Evolutionary conservation across 163 green algal genomes (phyloP).

Genomic region (Coccomyxa subellipsoidea): DNA sequence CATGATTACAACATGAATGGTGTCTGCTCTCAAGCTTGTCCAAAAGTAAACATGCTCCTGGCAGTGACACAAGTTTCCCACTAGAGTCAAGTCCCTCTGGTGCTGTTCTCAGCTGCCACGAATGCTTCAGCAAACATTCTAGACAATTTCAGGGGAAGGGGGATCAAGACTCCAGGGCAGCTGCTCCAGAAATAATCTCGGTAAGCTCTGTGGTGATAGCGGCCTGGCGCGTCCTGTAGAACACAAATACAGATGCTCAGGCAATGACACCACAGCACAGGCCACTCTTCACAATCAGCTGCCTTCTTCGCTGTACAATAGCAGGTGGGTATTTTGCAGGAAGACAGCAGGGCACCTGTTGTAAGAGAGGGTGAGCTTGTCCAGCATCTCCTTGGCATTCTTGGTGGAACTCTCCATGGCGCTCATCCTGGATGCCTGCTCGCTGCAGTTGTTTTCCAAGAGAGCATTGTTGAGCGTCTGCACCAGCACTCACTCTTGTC

Average conservation of each 20-base stretch:
- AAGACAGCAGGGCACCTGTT: too few species aligned
- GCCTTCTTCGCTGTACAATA: too few species aligned
- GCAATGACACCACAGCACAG: background rate
- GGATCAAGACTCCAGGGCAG: constrained; percentile 62
- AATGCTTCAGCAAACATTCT: too few species aligned
- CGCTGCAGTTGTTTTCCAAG: constrained; percentile 94
- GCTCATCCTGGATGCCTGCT: constrained; percentile 94
- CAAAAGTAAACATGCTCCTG: too few species aligned
- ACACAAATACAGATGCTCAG: background rate
- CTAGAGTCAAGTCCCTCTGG: too few species aligned
- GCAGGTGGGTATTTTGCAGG: too few species aligned
- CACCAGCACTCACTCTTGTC: background rate
- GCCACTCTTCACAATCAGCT: background rate
- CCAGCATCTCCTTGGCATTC: constrained; percentile 95
- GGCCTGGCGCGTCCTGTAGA: constrained; percentile 80
- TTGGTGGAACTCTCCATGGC: constrained; percentile 99
- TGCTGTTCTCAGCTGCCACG: too few species aligned
- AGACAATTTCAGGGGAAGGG: too few species aligned
- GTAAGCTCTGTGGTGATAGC: constrained; percentile 98
- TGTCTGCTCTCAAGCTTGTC: too few species aligned
- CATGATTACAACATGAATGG: too few species aligned
- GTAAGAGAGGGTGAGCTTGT: constrained; percentile 94
- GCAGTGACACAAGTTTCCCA: too few species aligned
- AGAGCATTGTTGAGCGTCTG: constrained; percentile 93
- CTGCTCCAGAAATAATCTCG: constrained; percentile 96